phyloP scores from a whole-genome alignment of 805 yeast species.

The Hanseniaspora nectarophila region DNA sequence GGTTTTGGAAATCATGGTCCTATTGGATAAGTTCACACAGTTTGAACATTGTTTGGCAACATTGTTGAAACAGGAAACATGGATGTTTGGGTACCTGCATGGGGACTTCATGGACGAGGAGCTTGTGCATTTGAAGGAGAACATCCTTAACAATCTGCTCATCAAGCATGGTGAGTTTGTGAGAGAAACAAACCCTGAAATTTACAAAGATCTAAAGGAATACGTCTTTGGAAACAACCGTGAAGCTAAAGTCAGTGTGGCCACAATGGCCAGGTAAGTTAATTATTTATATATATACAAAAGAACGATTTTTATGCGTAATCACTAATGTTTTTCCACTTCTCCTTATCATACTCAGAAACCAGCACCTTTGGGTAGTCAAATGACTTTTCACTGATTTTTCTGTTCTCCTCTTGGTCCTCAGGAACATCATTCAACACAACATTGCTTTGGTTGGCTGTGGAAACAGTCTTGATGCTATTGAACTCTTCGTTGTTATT shows the following conservation, averaged over 20 bases:
- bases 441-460: background rate
- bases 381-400: slow-evolving; percentile 7
- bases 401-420: slow-evolving; percentile 5
- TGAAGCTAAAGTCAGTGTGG: slow-evolving; percentile 6
- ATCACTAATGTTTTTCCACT: slow-evolving; percentile 24
- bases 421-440: background rate
- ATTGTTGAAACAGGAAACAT: slow-evolving; percentile 11
- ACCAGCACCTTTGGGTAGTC: slow-evolving; percentile 18
- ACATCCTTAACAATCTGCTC: slow-evolving; percentile 1
- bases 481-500: background rate
- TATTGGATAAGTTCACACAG: slow-evolving; percentile 7
- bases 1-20: slow-evolving; percentile 3
- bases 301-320: background rate
- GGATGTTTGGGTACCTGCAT: slow-evolving; percentile 5
- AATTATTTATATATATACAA: background rate
- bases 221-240: slow-evolving; percentile 4
- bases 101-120: slow-evolving; percentile 8
- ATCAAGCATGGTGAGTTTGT: slow-evolving; percentile 14
- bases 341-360: slow-evolving; percentile 30
- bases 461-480: background rate
- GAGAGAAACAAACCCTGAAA: slow-evolving; percentile 3
- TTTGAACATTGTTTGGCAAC: slow-evolving; percentile 11
- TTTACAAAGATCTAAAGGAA: slow-evolving; percentile 3
- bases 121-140: slow-evolving; percentile 1
- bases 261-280: slow-evolving; percentile 8